Base-by-base conservation (phyloP, 2,329 filamentous ascomycete genomes). In the Xylariaceae sp. region DNA sequence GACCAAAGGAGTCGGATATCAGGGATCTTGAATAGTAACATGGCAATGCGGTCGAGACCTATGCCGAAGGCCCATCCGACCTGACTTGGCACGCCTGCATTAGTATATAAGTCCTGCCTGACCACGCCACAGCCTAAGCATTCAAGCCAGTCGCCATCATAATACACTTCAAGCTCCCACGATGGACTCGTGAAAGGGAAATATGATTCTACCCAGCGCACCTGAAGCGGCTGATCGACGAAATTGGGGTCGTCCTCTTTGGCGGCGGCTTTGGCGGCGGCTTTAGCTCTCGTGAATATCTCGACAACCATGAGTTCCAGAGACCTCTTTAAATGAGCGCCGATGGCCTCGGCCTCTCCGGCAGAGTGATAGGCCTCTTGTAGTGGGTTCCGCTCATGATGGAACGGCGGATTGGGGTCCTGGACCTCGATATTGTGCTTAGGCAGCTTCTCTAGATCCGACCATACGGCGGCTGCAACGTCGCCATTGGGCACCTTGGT, bases 1-100 rank as follows among this genome's bases (percentile, higher is more conserved):
- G 89, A 95, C 94, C 94, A 99, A 76, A 99, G 97, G 4, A 97
- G 83, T 12, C 94, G 86, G 63, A 99, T 99, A 68, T 99, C 94
- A 0, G 92, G 90, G 55, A 99, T 95, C 55, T 89, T 87, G 76
- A 96, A 99, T 21, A 99, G 82, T 34, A 99, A 81, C 94, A 99
- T 99, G 56, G 94, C 92, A 59, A 99, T 92, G 57, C 94, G 84
- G 71, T 99, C 94, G 26, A 99, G 80, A 2, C 94, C 94, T 16
- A 97, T 78, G 34, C 94, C 94, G 72, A 97, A 99, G 0, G 94
- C 94, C 94, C 94, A 99, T 5, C 92, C 92, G 2, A 95, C 72
- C 65, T 89, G 84, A 51, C 82, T 75, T 3, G 88, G 84, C 43
- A 90, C 84, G 47, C 84, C 87, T 0, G 92, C 91, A 51, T 88